Evolutionary conservation across 805 yeast genomes (phyloP).

Genomic region (Pichia phayaonensis): DNA sequence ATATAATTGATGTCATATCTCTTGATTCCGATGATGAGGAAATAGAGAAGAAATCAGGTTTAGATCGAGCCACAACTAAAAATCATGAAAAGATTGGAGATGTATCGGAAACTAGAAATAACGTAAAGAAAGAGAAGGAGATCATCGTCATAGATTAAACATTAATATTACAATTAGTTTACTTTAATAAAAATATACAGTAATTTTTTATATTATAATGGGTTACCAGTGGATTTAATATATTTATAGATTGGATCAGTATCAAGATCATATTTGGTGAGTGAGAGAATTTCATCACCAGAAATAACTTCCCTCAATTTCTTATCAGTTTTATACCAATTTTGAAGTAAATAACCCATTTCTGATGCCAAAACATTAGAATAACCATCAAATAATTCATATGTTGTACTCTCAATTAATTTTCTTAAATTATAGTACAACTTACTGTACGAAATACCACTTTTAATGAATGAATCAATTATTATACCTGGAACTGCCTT

Average conservation of each 20-base stretch:
- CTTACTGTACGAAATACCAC: constrained; percentile 59
- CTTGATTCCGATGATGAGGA: constrained; percentile 11
- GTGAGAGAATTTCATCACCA: constrained; percentile 35
- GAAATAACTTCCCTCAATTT: constrained; percentile 51
- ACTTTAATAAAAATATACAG: neutral
- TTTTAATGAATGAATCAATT: constrained; percentile 52
- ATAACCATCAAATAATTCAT: constrained; percentile 45
- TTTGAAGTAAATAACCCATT: constrained; percentile 55
- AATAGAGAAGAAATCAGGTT: neutral
- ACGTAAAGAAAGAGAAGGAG: neutral
- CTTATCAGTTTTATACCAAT: constrained; percentile 62
- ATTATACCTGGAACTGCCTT: constrained; percentile 39
- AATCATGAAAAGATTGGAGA: neutral
- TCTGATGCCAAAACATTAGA: constrained; percentile 36
- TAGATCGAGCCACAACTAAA: neutral
- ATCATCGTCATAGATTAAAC: neutral
- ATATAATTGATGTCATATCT: constrained; percentile 25
- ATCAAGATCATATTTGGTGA: constrained; percentile 41
- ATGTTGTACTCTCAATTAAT: constrained; percentile 50
- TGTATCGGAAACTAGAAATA: neutral
- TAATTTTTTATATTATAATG: constrained; percentile 13
- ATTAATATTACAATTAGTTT: neutral
- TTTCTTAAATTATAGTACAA: constrained; percentile 58
- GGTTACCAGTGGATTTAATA: constrained; percentile 33
- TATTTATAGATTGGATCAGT: constrained; percentile 52